Evolutionary conservation across 2,329 filamentous ascomycete species (phyloP), one percentile per base, ranked within the genome.

Genomic region (Colletotrichum trifolii): DNA sequence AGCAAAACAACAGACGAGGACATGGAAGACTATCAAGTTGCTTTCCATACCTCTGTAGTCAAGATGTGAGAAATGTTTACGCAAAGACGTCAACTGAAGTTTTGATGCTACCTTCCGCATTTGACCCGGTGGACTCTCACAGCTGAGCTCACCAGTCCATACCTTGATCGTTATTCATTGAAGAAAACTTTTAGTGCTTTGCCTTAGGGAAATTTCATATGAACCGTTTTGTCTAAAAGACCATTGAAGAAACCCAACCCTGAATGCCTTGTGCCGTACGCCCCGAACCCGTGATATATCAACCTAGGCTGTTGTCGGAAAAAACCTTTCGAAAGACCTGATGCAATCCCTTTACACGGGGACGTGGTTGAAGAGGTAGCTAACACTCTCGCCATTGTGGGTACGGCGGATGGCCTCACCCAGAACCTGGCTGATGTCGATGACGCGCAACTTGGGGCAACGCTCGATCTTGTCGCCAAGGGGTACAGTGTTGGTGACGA

Each of bases 341-440:
- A 33, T 36, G 13, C 25, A 39, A 45, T 61, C 40, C 42, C 38
- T 36, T 50, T 60, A 70, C 15, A 68, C 67, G 35, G 83, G 83
- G 33, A 82, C 83, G 73, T 85, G 82, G 67, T 82, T 85, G 74
- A 84, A 84, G 60, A 85, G 74, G 73, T 85, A 87, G 55, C 83
- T 86, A 38, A 88, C 86, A 69, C 83, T 75, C 69, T 80, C 77
- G 67, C 87, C 89, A 73, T 91, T 91, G 76, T 90, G 89, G 17
- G 89, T 91, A 72, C 67, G 77, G 45, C 86, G 78, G 45, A 76
- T 49, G 73, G 81, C 80, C 77, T 85, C 89, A n/a, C 88, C 89
- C 63, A 92, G 81, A 40, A 94, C 97, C 46, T 92, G 91, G 72
- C 91, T 93, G 71, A 97, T 93, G 78, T 97, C 94, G 76, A 97